phyloP scores from a whole-genome alignment of 129 eudicot genomes.

The Logfia minima region DNA sequence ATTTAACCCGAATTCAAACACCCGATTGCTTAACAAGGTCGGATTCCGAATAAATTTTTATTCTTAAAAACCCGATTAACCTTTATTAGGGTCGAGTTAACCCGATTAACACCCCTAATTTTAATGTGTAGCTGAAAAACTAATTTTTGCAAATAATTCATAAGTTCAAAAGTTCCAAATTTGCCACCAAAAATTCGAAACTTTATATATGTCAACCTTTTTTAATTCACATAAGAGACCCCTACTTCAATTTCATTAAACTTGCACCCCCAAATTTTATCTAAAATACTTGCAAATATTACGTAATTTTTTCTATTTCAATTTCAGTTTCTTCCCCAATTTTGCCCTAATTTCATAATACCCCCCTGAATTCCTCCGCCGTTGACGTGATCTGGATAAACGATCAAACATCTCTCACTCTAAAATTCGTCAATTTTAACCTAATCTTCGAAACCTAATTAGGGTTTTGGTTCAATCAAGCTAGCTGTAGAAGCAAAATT shows the following conservation, averaged over 20 bases:
- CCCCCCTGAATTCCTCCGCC: constrained; percentile 34
- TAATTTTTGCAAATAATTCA: no score
- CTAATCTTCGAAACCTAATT: background rate
- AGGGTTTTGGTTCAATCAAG: constrained; percentile 15
- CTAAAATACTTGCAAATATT: background rate
- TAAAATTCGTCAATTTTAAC: constrained; percentile 2
- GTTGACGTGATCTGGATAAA: constrained; percentile 17
- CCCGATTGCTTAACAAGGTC: no score
- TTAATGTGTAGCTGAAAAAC: no score
- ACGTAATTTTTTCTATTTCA: constrained; percentile 6
- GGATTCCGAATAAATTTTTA: no score
- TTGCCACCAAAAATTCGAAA: no score
- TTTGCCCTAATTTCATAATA: constrained; percentile 43
- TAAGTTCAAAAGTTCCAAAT: no score
- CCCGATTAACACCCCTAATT: no score
- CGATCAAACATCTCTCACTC: constrained; percentile 13
- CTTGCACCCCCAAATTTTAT: constrained; percentile 10
- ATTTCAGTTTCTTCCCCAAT: constrained; percentile 23
- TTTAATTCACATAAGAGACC: no score
- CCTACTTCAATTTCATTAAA: background rate
- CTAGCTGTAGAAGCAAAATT: constrained; percentile 4
- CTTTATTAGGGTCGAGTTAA: no score
- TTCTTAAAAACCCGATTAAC: no score
- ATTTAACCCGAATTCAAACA: no score
- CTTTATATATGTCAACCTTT: no score